Evolutionary conservation across 192 early-diverging fungal genomes (phyloP).

Genomic region (Dimargaris xerosporica): DNA sequence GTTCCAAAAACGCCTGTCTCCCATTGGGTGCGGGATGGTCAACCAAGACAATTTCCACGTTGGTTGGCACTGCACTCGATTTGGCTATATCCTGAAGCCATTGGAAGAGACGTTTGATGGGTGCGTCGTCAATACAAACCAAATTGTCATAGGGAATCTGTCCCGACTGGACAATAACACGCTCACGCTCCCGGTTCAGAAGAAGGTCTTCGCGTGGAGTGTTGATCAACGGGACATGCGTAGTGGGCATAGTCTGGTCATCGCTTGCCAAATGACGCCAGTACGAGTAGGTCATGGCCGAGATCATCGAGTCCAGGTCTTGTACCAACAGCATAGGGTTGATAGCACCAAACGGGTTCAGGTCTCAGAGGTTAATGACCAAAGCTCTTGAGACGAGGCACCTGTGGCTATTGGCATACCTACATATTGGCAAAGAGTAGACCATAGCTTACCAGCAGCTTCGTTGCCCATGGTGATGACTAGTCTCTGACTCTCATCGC

Average conservation of each 20-base stretch:
- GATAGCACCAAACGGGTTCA: too few species aligned
- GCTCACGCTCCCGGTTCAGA: constrained; percentile 21
- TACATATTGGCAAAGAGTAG: too few species aligned
- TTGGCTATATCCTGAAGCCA: neutral
- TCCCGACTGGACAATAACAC: constrained; percentile 11
- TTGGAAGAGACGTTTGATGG: constrained; percentile 5
- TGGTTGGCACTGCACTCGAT: neutral
- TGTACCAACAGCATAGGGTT: too few species aligned
- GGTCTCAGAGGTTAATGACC: too few species aligned
- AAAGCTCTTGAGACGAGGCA: too few species aligned
- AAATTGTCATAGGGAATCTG: constrained; percentile 10
- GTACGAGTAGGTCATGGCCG: constrained; percentile 25
- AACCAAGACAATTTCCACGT: constrained; percentile 17
- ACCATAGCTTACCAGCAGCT: too few species aligned
- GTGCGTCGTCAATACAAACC: constrained; percentile 24
- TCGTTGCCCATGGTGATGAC: too few species aligned
- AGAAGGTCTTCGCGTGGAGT: constrained; percentile 16
- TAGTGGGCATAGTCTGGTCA: neutral
- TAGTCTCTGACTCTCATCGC: too few species aligned
- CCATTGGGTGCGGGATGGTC: constrained; percentile 27
- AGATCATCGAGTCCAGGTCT: constrained; percentile 30
- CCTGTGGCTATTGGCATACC: too few species aligned
- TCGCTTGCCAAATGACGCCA: constrained; percentile 11
- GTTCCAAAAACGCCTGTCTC: constrained; percentile 17
- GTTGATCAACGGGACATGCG: constrained; percentile 24